Conservation (phyloP, 306 rosid genomes). For the Quercus cerris region DNA sequence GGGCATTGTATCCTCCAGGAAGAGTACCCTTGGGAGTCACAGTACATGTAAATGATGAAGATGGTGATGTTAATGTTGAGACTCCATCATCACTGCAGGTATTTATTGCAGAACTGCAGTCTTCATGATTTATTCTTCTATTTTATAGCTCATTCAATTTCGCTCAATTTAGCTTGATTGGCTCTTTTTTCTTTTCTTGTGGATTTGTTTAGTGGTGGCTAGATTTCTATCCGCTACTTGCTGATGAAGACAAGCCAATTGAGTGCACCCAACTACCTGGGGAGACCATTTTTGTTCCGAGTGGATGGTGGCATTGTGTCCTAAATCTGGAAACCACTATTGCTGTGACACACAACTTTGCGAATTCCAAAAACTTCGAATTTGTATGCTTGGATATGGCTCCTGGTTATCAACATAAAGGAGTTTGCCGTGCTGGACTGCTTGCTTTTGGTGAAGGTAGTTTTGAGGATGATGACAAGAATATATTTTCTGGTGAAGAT, state of each 20-base stretch:
- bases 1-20: conserved; percentile 99
- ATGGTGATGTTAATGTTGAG: conserved; percentile 87
- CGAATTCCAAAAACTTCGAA: conserved; percentile 79
- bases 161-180: conserved; percentile 8
- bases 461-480: conserved; percentile 45
- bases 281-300: conserved; percentile 94
- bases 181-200: conserved; percentile 15
- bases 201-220: conserved; percentile 86
- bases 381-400: conserved; percentile 98
- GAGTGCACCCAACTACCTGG: conserved; percentile 97
- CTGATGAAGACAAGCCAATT: conserved; percentile 96
- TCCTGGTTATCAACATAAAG: conserved; percentile 95
- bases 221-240: conserved; percentile 95
- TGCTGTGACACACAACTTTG: conserved; percentile 96
- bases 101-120: conserved; percentile 17
- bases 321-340: conserved; percentile 87
- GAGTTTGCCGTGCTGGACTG: conserved; percentile 93
- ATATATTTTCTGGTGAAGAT: conserved; percentile 24
- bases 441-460: conserved; percentile 75
- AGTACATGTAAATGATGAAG: conserved; percentile 89
- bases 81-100: conserved; percentile 95
- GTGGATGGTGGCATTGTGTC: conserved; percentile 99
- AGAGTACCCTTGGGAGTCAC: conserved; percentile 93
- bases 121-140: conserved; percentile 10
- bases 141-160: conserved; percentile 6